Evolutionary conservation across 1,139 yeast genomes (phyloP).

Genomic region (Sugiyamaella grinbergsii): DNA sequence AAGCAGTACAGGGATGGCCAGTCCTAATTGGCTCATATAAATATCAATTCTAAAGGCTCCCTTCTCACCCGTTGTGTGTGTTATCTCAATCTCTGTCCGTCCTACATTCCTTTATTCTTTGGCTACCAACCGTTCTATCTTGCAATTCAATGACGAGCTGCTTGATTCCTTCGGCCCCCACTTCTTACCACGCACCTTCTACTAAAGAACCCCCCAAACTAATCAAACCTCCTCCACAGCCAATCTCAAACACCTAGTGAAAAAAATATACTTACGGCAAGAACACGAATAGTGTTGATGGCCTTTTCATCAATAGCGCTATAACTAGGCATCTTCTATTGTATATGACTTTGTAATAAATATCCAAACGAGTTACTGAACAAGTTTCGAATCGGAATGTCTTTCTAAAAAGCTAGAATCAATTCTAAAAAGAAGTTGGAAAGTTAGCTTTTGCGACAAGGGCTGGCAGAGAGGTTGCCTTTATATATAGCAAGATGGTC

Average conservation of each 20-base stretch:
- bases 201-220: not conserved
- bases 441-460: not conserved
- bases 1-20: too few species aligned
- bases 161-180: too few species aligned
- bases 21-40: too few species aligned
- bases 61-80: too few species aligned
- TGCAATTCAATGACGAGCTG: too few species aligned
- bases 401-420: not conserved
- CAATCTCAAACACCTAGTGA: not conserved
- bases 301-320: constrained; percentile 71
- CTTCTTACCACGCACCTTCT: not conserved
- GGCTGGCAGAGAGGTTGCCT: constrained; percentile 1
- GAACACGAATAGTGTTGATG: constrained; percentile 84
- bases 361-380: not conserved
- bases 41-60: too few species aligned
- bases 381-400: not conserved
- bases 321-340: constrained; percentile 22
- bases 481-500: not conserved
- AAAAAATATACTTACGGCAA: constrained; percentile 53
- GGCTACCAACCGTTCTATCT: too few species aligned
- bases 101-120: too few species aligned
- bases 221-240: not conserved
- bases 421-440: not conserved
- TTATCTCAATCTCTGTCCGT: too few species aligned
- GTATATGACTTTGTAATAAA: constrained; percentile 8